Percentiles rank a stretch among this genome's conserved stretches.
These are phyloP conservation scores for Lachancea nothofagi DNA, from an alignment of 805 yeast species.

Conservation along the genomic window DNA sequence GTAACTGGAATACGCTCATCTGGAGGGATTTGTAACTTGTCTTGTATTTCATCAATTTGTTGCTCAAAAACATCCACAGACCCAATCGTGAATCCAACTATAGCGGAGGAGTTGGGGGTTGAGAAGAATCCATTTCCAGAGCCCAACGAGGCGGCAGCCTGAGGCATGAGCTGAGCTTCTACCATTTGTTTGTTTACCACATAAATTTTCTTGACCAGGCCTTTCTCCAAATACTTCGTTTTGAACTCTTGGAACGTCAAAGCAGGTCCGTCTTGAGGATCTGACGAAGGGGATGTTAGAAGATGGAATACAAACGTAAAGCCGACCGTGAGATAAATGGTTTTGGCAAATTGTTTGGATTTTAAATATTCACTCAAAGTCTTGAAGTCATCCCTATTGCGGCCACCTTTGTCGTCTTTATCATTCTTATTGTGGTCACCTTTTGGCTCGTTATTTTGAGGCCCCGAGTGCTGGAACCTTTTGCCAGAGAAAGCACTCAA, in stretches of 20 bases:
- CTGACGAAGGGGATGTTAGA: constrained; percentile 26
- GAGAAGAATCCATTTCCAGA: constrained; percentile 12
- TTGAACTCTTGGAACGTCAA: constrained; percentile 80
- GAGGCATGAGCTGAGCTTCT: constrained; percentile 56
- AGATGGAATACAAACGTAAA: constrained; percentile 35
- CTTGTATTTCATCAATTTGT: constrained; percentile 69
- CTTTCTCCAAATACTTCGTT: constrained; percentile 68
- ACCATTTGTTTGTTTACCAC: constrained; percentile 73
- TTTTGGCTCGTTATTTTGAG: constrained; percentile 1
- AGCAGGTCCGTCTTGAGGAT: constrained; percentile 23
- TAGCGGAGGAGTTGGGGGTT: constrained; percentile 32
- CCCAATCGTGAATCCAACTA: constrained; percentile 77
- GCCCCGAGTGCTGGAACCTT: constrained; percentile 5
- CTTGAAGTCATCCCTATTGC: constrained; percentile 22
- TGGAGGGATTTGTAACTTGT: constrained; percentile 58
- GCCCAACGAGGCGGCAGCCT: constrained; percentile 28
- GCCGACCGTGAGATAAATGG: constrained; percentile 36
- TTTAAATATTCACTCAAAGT: constrained; percentile 35
- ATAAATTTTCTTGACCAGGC: constrained; percentile 65
- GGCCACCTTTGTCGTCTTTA: constrained; percentile 20
- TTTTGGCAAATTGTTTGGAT: constrained; percentile 39
- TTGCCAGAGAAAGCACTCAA: neutral
- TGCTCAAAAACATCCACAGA: constrained; percentile 82
- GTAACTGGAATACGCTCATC: constrained; percentile 72
- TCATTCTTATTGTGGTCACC: constrained; percentile 14